phyloP scores from a whole-genome alignment of 306 rosid species.

The Vicia villosa region DNA sequence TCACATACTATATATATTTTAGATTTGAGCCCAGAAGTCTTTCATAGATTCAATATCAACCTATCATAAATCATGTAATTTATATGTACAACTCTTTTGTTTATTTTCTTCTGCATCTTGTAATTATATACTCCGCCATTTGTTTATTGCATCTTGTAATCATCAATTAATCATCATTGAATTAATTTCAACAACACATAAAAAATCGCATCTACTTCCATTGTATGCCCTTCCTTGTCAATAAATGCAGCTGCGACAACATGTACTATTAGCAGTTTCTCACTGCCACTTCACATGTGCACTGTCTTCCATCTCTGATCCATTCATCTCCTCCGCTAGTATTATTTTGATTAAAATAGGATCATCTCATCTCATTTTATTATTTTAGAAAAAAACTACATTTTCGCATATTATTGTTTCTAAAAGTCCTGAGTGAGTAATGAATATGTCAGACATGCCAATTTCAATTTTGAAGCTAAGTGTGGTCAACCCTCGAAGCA shows the following conservation, averaged over 20 bases:
- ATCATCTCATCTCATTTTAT: not conserved
- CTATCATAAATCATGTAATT: no score
- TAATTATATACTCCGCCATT: no score
- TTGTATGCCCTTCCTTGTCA: not conserved
- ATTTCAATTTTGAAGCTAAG: constrained; percentile 19
- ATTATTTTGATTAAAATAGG: not conserved
- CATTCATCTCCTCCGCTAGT: not conserved
- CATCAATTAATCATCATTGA: no score
- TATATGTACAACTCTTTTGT: no score
- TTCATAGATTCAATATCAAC: no score
- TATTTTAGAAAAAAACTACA: not conserved
- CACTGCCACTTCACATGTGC: not conserved
- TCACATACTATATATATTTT: no score
- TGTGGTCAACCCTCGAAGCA: constrained; percentile 31
- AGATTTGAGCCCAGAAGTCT: no score
- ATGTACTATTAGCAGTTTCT: not conserved
- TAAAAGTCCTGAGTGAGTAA: not conserved
- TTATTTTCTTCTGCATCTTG: no score
- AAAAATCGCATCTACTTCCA: not conserved
- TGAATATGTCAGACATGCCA: constrained; percentile 33
- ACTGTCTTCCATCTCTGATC: not conserved
- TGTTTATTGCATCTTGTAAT: no score
- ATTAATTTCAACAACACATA: no score
- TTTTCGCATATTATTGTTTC: not conserved
- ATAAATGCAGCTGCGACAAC: constrained; percentile 7